phyloP scores from a whole-genome alignment of 352 stramenopile species.

The Peronospora belbahrii region DNA sequence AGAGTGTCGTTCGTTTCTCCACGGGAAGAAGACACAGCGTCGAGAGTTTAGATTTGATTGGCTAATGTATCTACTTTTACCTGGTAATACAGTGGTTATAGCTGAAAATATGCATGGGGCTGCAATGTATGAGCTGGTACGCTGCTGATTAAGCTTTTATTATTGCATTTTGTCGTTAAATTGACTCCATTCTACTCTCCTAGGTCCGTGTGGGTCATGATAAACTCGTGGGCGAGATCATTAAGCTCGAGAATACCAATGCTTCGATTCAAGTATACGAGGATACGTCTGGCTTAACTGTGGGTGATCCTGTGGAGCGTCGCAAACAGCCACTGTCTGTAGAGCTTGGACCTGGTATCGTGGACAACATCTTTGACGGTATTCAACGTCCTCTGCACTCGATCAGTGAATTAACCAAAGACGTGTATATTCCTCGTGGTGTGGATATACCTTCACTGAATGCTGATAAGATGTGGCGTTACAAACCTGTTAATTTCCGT shows the following conservation, averaged over 20 bases:
- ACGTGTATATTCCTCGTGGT: slow-evolving; percentile 97
- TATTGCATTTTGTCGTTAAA: neutral
- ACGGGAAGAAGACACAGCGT: too few species aligned
- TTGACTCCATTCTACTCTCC: slow-evolving; percentile 2
- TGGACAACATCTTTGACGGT: slow-evolving; percentile 99
- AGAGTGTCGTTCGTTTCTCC: neutral
- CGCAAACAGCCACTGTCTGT: slow-evolving; percentile 97
- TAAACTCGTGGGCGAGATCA: slow-evolving; percentile 99
- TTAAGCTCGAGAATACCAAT: slow-evolving; percentile 99
- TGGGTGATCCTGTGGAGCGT: slow-evolving; percentile 96
- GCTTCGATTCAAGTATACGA: slow-evolving; percentile 99
- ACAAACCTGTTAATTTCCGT: slow-evolving; percentile 89
- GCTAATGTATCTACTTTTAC: neutral
- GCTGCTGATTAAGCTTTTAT: slow-evolving; percentile 1
- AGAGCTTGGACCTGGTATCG: slow-evolving; percentile 98
- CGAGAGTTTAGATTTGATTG: too few species aligned
- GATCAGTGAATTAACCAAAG: slow-evolving; percentile 90
- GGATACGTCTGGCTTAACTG: slow-evolving; percentile 95
- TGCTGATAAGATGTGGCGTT: slow-evolving; percentile 92
- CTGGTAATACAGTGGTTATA: slow-evolving; percentile 88
- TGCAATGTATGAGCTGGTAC: slow-evolving; percentile 95
- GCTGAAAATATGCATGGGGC: slow-evolving; percentile 98
- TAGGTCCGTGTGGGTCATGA: slow-evolving; percentile 97
- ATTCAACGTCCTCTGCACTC: slow-evolving; percentile 98
- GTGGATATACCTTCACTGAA: slow-evolving; percentile 95